Evolutionary conservation across 1,284 basidiomycete species (phyloP).

Genomic region (Trichosporon sp.): DNA sequence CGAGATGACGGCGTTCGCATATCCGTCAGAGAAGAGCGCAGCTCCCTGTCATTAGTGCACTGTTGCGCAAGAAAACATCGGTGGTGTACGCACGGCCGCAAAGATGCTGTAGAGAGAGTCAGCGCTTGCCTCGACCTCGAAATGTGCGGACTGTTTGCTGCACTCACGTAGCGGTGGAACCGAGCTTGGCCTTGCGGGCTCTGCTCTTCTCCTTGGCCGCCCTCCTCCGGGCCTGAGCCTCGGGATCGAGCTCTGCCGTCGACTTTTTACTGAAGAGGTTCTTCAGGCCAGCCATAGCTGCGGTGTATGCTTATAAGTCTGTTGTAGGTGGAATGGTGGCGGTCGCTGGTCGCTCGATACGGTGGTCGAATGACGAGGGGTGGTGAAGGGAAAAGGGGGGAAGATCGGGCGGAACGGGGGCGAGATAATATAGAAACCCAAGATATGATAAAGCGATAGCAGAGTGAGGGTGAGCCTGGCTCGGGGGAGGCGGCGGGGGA

Average conservation of each 20-base stretch:
- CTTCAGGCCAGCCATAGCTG: neutral
- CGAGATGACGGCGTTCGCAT: slow-evolving; percentile 73
- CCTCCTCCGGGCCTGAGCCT: neutral
- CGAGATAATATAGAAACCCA: neutral
- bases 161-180: neutral
- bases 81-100: too few species aligned
- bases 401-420: neutral
- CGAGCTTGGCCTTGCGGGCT: neutral
- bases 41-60: too few species aligned
- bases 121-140: too few species aligned
- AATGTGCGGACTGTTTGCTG: too few species aligned
- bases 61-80: too few species aligned
- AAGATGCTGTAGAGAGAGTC: neutral
- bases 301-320: neutral
- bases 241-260: neutral
- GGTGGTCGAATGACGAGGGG: neutral
- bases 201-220: neutral
- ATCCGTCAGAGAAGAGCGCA: slow-evolving; percentile 75
- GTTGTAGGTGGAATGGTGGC: neutral
- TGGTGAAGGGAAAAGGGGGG: neutral
- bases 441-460: neutral
- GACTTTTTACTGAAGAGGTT: neutral
- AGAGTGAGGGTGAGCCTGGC: too few species aligned
- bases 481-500: too few species aligned
- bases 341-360: neutral